These are phyloP conservation scores for Ganoderma sinense DNA, from an alignment of 1,284 basidiomycete genomes.

Conservation along the genomic window DNA sequence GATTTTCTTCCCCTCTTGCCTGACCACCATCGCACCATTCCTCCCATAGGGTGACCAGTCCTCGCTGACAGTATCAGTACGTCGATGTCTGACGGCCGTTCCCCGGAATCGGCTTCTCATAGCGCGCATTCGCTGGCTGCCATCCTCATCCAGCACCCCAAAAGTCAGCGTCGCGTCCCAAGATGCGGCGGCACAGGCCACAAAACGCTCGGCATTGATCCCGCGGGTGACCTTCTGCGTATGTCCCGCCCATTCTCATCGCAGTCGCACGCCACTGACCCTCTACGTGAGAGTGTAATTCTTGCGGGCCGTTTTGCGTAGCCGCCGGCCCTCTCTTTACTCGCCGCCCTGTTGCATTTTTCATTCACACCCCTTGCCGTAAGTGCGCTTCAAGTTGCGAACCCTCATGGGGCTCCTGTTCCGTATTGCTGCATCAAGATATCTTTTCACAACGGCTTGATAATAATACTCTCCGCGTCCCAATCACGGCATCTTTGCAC, in stretches of 20 bases:
- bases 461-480: background rate
- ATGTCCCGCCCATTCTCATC: background rate
- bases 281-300: slow-evolving; percentile 25
- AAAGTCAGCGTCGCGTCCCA: background rate
- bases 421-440: slow-evolving; percentile 6
- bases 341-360: slow-evolving; percentile 15
- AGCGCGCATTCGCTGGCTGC: background rate
- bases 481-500: background rate
- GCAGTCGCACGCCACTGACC: slow-evolving; percentile 14
- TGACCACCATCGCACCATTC: slow-evolving; percentile 3
- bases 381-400: slow-evolving; percentile 13
- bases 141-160: background rate
- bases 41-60: background rate
- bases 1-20: slow-evolving; percentile 5
- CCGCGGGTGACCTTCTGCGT: background rate
- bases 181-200: background rate
- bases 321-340: slow-evolving; percentile 16
- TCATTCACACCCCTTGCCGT: slow-evolving; percentile 21
- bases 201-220: slow-evolving; percentile 6
- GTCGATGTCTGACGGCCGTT: background rate
- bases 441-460: slow-evolving; percentile 1
- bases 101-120: background rate
- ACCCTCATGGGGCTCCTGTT: background rate
- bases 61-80: background rate
- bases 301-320: slow-evolving; percentile 2